Evolutionary conservation across 768 basidiomycete species (phyloP).

Genomic region (Lactifluus subvellereus): DNA sequence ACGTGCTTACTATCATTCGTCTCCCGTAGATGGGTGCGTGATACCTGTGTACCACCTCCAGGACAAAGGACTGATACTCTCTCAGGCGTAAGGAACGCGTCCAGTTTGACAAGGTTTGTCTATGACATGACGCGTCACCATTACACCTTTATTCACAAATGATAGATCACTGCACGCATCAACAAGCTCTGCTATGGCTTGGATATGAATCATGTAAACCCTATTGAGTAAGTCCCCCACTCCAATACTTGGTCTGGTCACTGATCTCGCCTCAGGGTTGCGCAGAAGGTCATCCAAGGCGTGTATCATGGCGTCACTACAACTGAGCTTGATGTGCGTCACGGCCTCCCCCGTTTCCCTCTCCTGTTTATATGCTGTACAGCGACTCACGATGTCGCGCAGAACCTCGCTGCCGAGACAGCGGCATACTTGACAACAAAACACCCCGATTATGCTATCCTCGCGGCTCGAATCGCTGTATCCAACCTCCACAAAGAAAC

Average conservation of each 20-base stretch:
- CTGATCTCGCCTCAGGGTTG: slow-evolving; percentile 45
- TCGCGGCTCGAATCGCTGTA: slow-evolving; percentile 97
- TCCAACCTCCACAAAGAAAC: slow-evolving; percentile 99
- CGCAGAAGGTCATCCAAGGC: slow-evolving; percentile 89
- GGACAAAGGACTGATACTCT: not conserved
- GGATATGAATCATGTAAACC: slow-evolving; percentile 85
- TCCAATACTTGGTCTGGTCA: not conserved
- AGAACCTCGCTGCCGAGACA: slow-evolving; percentile 97
- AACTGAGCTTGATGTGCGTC: slow-evolving; percentile 87
- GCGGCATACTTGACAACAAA: slow-evolving; percentile 96
- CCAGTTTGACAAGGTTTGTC: slow-evolving; percentile 82
- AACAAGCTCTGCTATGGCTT: slow-evolving; percentile 94
- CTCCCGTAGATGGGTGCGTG: slow-evolving; percentile 45
- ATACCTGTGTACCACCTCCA: slow-evolving; percentile 27
- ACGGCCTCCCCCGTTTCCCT: not conserved
- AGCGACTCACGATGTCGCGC: not conserved
- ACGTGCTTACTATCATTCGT: slow-evolving; percentile 16
- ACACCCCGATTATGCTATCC: slow-evolving; percentile 96
- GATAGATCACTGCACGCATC: slow-evolving; percentile 78
- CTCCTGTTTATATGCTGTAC: not conserved
- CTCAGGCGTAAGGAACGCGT: slow-evolving; percentile 82
- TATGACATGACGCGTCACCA: slow-evolving; percentile 3
- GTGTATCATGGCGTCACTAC: slow-evolving; percentile 97
- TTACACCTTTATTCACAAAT: not conserved
- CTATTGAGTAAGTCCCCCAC: slow-evolving; percentile 66